Base-by-base conservation (phyloP, 352 stramenopile species). In the Pythium angustatum region DNA sequence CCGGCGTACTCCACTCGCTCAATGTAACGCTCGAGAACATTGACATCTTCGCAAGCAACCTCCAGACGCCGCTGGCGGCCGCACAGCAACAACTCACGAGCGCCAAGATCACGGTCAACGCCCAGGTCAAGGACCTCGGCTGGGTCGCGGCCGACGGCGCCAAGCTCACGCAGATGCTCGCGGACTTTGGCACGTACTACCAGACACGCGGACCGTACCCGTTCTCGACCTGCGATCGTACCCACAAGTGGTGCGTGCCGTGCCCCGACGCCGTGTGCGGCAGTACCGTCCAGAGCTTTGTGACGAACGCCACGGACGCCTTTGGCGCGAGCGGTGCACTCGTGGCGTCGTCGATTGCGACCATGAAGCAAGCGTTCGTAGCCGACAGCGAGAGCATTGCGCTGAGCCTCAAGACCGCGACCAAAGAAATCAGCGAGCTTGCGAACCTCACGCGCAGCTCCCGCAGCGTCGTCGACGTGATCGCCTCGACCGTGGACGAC, bases 11-110 rank as follows among this genome's bases (percentile, higher is more conserved):
- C 22, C 72, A 88, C 55, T 90, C 82, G 47, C 57, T 92, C 19
- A 88, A 85, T 38, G 77, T 77, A 19, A 90, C 81, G 22, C 57
- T 94, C n/a, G 76, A 81, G 57, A 91, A 94, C 56, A 75, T 88
- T 22, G 83, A 90, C 30, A 88, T 91, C 36, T 91, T 91, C 41
- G 76, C 86, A 21, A 50, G 36, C 30, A 93, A 94, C 62, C 54
- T 92, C 22, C 57, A 84, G 30, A 69, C 66, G 9, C 83, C 85
- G 1, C 68, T 94, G 3, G 58, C 68, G n/a, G 63, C 62, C 21
- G 78, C 79, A 12, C 62, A 72, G 5, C 51, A 72, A n/a, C 69
- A 86, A 40, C 71, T 92, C 22, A 51, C 62, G 10, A 66, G 70
- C 19, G 78, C 81, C 12, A 75, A 79, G 11, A 72, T 64, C n/a